Base-by-base conservation (phyloP, 1,284 basidiomycete genomes). In the Violaceomyces palustris region DNA sequence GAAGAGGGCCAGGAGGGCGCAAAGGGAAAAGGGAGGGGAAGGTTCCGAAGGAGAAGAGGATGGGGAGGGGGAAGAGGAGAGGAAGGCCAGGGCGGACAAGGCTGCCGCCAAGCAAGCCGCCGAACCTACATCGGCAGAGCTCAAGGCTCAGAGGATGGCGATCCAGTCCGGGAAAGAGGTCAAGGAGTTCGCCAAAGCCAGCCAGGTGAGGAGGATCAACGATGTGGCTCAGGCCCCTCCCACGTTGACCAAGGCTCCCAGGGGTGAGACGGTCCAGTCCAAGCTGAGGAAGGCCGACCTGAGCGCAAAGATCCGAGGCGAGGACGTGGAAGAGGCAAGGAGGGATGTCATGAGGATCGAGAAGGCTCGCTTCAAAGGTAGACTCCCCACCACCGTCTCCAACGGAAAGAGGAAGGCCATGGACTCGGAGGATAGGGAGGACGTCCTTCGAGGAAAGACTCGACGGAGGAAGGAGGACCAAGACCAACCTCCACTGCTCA, bases 181-280 rank as follows among this genome's bases (percentile, higher is more conserved):
- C 50, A 61, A 57, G 30, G 53, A 63, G 26, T 62, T 58, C 29
- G 56, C 58, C 39, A 60, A 63, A 34, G 61, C 55, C 1, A 40
- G 14, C 15, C 55, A 63, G 32, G 54, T 50, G 37, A 52, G 46
- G 37, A 61, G 54, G 37, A 51, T 69, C 50, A 63, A 59, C 41
- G 65, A 69, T 25, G 56, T 69, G 10, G 65, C 63, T 1, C 58
- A 53, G 31, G 61, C 62, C 12, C 67, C 67, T 12, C 67, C 67
- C 3, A 55, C 34, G 6, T 42, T 69, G 15, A 69, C 67, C 11
- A 55, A 51, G 8, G 57, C 61, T 3, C 65, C 67, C 14, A 48
- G 64, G 9, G 62, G 62, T 12, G 50, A 62, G 34, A 45, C 51
- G 10, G 44, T 54, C 4, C 48, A 50, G 26, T 51, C 62, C 35